These are phyloP conservation scores for Chrysoporthe cubensis DNA, from an alignment of 2,329 filamentous ascomycete species.

Conservation along the genomic window DNA sequence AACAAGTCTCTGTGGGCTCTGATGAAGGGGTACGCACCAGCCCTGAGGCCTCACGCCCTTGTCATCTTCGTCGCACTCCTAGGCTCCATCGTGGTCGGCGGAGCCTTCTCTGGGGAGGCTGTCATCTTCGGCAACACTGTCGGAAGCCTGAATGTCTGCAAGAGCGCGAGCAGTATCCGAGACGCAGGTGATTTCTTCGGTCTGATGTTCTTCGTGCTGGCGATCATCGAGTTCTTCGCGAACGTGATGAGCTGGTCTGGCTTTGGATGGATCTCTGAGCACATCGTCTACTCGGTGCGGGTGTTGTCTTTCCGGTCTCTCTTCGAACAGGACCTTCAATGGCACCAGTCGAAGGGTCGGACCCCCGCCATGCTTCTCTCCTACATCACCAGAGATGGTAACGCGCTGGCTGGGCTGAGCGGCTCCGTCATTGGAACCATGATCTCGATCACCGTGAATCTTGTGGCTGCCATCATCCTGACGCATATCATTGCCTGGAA, in stretches of 20 bases:
- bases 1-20: slow-evolving; percentile 23
- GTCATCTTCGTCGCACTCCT: slow-evolving; percentile 51
- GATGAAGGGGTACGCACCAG: slow-evolving; percentile 20
- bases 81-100: slow-evolving; percentile 57
- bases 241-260: slow-evolving; percentile 60
- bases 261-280: slow-evolving; percentile 61
- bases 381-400: slow-evolving; percentile 71
- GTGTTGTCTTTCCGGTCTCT: slow-evolving; percentile 60
- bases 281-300: slow-evolving; percentile 58
- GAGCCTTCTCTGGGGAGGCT: slow-evolving; percentile 60
- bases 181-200: slow-evolving; percentile 57
- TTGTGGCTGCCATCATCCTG: slow-evolving; percentile 68
- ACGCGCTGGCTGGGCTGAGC: slow-evolving; percentile 68
- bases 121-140: slow-evolving; percentile 65
- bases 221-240: slow-evolving; percentile 61
- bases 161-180: slow-evolving; percentile 50
- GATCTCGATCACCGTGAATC: slow-evolving; percentile 69
- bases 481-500: slow-evolving; percentile 76
- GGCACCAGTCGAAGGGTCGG: slow-evolving; percentile 69
- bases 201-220: slow-evolving; percentile 64
- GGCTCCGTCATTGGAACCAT: slow-evolving; percentile 73
- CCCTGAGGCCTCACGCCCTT: slow-evolving; percentile 20
- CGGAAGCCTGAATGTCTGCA: slow-evolving; percentile 59
- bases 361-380: slow-evolving; percentile 66
- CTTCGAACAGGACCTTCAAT: slow-evolving; percentile 61